Base-by-base conservation (phyloP, 1,139 yeast species). In the Sporopachydermia cereana region DNA sequence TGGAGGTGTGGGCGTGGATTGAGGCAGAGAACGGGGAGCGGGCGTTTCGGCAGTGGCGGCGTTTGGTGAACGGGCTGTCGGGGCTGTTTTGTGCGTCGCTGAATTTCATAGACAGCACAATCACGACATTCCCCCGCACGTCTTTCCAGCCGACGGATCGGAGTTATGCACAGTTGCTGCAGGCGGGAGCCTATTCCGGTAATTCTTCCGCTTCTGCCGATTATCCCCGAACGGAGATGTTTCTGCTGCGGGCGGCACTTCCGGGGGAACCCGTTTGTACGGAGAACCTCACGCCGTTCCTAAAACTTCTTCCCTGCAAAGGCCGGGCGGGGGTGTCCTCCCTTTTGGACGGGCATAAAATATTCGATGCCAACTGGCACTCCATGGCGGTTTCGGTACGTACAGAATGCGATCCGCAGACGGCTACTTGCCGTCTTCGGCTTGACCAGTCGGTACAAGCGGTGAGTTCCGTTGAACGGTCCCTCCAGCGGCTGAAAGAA, bases 201-300 rank as follows among this genome's bases (percentile, higher is more conserved):
- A 14, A 25, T 25, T 34, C 12, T 16, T 12, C 12, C 39, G 39
- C 17, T 20, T 20, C 18, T n/a, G n/a, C 39, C 18, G 12, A 5
- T 34, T 12, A n/a, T 27, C 30, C 30, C 12, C 12, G n/a, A 27
- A 34, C 39, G 9, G 7, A 21, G 9, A 34, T 82, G 16, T 83
- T 69, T 56, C 64, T 83, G 36, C 59, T 89, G 50, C 71, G 95
- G 50, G 96, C 96, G 4, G 84, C 96, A 0, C 72, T 93, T 44
- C 96, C 99, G 1, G 77, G 91, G 50, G 99, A 93, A 57, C 96
- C 97, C 0, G 81, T 93, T 16, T 93, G 99, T 64, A 93, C 99
- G 0, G 99, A 93, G 60, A 93, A 93, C 61, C 71, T 93, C 57
- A 89, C 99, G 0, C 98, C 98, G 0, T 86, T 91, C 55, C 63